Conservation (phyloP, 2,329 filamentous ascomycete species). For the Colletotrichum trifolii region DNA sequence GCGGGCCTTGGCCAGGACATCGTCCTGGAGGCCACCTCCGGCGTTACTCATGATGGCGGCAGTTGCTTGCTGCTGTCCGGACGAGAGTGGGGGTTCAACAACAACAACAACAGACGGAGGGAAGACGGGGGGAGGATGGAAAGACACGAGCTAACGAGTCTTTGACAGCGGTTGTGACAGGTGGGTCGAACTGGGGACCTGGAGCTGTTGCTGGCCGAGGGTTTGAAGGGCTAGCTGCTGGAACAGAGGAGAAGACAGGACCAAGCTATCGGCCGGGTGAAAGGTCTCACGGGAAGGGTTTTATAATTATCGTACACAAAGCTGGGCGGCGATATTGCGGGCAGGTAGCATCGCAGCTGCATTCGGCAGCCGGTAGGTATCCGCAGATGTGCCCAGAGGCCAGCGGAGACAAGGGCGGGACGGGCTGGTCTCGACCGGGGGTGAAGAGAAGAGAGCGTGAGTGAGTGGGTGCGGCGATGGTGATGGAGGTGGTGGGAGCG, state of each 20-base stretch:
- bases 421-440: constrained; percentile 11
- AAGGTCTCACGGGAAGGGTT: constrained; percentile 18
- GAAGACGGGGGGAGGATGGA: neutral
- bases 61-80: constrained; percentile 2
- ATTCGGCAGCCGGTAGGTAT: constrained; percentile 32
- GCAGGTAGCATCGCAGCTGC: constrained; percentile 28
- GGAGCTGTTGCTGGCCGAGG: constrained; percentile 23
- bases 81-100: neutral
- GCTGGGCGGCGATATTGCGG: constrained; percentile 5
- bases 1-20: constrained; percentile 39
- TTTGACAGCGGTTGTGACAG: constrained; percentile 32
- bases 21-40: constrained; percentile 34
- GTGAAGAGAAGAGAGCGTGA: neutral
- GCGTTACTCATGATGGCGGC: constrained; percentile 35
- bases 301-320: constrained; percentile 25
- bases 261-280: neutral
- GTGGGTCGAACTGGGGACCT: constrained; percentile 23
- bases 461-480: neutral
- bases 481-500: constrained; percentile 11
- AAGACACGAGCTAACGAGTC: constrained; percentile 37
- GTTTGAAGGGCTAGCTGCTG: constrained; percentile 29
- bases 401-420: constrained; percentile 16
- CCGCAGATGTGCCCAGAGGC: constrained; percentile 21
- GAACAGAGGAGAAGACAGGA: neutral
- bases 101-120: neutral